Percentiles rank a stretch among this genome's conserved stretches.
These are phyloP conservation scores for Eimeria sp. DNA, from an alignment of 169 alveolate genomes.

Conservation along the genomic window DNA sequence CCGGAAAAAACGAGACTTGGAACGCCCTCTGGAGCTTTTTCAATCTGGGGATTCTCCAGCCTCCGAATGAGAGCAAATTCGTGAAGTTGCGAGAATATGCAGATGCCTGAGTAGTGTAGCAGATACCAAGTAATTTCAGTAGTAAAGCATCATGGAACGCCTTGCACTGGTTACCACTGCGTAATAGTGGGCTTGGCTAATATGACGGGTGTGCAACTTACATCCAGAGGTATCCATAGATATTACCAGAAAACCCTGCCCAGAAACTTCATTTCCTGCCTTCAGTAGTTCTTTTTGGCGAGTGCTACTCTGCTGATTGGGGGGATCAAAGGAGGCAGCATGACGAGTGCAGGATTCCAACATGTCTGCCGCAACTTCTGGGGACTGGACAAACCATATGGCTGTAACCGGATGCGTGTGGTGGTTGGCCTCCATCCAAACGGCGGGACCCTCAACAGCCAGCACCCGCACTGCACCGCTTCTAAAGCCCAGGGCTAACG, in stretches of 20 bases:
- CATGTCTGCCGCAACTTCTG: background rate
- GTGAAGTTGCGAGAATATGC: constrained; percentile 42
- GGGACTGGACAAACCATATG: constrained; percentile 49
- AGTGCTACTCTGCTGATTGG: background rate
- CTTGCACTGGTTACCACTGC: background rate
- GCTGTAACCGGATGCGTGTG: constrained; percentile 65
- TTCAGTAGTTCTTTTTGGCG: background rate
- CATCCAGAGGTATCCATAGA: constrained; percentile 43
- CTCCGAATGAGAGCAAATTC: constrained; percentile 42
- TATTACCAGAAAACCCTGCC: constrained; percentile 33
- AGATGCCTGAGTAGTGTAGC: constrained; percentile 9
- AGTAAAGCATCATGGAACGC: background rate
- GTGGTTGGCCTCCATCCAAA: constrained; percentile 77
- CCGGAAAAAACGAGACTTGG: constrained; percentile 27
- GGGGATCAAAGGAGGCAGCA: background rate
- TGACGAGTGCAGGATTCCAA: constrained; percentile 17
- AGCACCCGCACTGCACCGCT: constrained; percentile 81
- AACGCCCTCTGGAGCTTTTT: constrained; percentile 44
- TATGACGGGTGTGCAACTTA: background rate
- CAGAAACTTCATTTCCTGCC: background rate
- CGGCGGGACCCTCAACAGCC: constrained; percentile 73
- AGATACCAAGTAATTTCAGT: background rate
- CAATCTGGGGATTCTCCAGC: constrained; percentile 33
- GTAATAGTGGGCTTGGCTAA: background rate
- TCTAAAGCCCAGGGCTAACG: constrained; percentile 70